Evolutionary conservation across 352 stramenopile species (phyloP).

Genomic region (Globisporangium viniferum): DNA sequence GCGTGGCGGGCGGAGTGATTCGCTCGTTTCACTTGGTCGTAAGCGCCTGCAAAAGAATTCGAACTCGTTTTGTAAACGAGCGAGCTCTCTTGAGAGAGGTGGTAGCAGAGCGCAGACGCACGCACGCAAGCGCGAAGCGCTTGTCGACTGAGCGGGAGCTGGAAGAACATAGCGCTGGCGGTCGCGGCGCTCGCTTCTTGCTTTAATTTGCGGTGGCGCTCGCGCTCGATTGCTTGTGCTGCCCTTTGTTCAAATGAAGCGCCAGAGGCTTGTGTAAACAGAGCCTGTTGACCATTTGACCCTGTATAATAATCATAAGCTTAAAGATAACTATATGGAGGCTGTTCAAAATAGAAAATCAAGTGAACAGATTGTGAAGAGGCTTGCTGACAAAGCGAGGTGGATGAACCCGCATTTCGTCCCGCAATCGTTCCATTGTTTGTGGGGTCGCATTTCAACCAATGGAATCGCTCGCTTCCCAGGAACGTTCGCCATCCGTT

Average conservation of each 20-base stretch:
- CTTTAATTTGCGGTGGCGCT: too few species aligned
- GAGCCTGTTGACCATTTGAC: not conserved
- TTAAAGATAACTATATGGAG: too few species aligned
- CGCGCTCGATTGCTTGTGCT: not conserved
- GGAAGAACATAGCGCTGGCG: not conserved
- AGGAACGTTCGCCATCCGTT: not conserved
- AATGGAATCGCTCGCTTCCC: not conserved
- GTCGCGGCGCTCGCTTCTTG: not conserved
- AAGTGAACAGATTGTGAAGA: too few species aligned
- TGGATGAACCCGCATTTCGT: not conserved
- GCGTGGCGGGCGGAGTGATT: not conserved
- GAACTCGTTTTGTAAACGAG: not conserved
- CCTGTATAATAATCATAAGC: not conserved
- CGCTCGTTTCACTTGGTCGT: not conserved
- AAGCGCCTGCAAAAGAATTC: constrained; percentile 2
- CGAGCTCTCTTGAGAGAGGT: too few species aligned
- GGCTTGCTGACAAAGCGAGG: not conserved
- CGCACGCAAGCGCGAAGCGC: not conserved
- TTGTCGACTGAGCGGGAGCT: not conserved
- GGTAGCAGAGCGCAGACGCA: not conserved
- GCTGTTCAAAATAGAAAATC: too few species aligned
- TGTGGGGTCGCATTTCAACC: not conserved
- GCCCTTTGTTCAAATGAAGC: not conserved
- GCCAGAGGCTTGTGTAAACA: not conserved
- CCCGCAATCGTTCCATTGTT: not conserved